Evolutionary conservation across 208 protist genomes (phyloP), one percentile per base, ranked within the genome.

Genomic region (Tritrichomonas foetus): DNA sequence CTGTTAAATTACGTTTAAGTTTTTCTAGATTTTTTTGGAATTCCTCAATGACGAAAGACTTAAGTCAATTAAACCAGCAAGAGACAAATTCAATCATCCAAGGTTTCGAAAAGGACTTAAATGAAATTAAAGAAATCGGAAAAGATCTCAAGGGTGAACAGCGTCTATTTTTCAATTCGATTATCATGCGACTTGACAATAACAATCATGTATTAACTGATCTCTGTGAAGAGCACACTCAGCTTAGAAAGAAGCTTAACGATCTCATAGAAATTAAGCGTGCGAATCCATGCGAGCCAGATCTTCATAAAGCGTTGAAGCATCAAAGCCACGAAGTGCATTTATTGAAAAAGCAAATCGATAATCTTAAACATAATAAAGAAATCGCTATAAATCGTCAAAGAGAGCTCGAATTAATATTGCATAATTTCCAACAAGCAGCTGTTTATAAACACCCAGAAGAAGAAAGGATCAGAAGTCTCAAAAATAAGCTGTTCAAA

Each of bases 251-350:
- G 3, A 53, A 44, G 33, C 16, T 89, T 13, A 33, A 16, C 11
- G 9, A 33, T n/a, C 78, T 89, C 16, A 57, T 49, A 33, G 41
- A 89, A 89, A 47, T 33, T 8, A 89, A 61, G 27, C 2, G 41
- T 3, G 41, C 20, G 2, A 25, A 27, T 53, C 25, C 78, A 57
- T 25, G 27, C 11, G 47, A 57, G 16, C 25, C 47, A 22, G 47
- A 89, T 49, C 78, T 89, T 89, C 78, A 89, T 9, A 33, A 44
- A 89, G 78, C 33, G 53, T 44, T 89, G 2, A 89, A 89, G 41
- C 78, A 57, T 89, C 33, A 27, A 20, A 89, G 13, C 25, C 78
- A 89, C 16, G 13, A 47, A 57, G 78, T 89, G 3, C 33, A 89
- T 39, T 49, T 89, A 36, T 30, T 89, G 1, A 89, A 89, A 33